Evolutionary conservation across 305 asterid species (phyloP), one percentile per base, ranked within the genome.

Genomic region (Fraxinus albicans): DNA sequence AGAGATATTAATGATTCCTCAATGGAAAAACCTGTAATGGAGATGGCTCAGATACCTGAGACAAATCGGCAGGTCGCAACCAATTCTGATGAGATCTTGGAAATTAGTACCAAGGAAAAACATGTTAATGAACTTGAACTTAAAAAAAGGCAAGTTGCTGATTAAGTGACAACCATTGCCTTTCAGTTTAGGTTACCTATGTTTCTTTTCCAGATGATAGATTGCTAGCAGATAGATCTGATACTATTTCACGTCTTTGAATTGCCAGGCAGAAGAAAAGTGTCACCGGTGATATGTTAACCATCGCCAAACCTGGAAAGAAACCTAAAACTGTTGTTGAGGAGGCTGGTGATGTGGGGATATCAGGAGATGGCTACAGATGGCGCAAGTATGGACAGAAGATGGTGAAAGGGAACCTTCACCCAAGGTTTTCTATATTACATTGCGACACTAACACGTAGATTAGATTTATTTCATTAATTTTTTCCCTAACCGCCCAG

Each of bases 311-410:
- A 82, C 86, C 92, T 85, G 93, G 86, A 81, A 95, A 93, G 91
- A 94, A 95, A 84, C 90, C 92, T 47, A 92, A 93, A 77, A 81
- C 87, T 83, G 97, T 95, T 82, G 95, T 95, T 82, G 94, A 92
- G 86, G 95, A 96, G 73, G 91, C 96, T 87, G 92, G 91, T 87
- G 97, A 93, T 79, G 93, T 90, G 85, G 98, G 93, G 83, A 91
- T 93, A 83, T 93, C 98, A 67, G 96, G 94, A 84, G 98, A 95
- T 91, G 98, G 98, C 77, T 91, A 88, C 86, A 90, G 95, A 83
- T 94, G 98, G 98, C 94, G 98, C 79, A 94, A 94, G 90, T 94
- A 94, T 79, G 98, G 98, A 42, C 98, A 94, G 86, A 93, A 94
- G 88, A 93, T 93, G 97, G 98, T 94, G 76, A 94, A 93, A 87